Conservation (phyloP, 2,329 filamentous ascomycete species). For the Xylaria sp. region DNA sequence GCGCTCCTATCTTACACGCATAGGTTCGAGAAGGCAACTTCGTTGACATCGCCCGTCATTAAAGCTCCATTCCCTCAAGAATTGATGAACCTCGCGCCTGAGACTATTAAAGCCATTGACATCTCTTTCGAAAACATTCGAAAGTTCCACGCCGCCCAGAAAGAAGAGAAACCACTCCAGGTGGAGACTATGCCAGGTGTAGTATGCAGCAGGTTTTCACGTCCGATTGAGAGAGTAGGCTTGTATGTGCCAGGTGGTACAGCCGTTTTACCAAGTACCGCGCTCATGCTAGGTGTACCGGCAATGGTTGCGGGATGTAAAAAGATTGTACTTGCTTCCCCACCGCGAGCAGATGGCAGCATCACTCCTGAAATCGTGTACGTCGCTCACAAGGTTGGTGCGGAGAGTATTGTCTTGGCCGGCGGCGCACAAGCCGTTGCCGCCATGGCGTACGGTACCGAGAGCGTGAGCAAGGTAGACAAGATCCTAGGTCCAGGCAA, state of each 20-base stretch:
- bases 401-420: constrained; percentile 93
- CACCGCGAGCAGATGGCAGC: constrained; percentile 87
- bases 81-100: constrained; percentile 84
- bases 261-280: constrained; percentile 95
- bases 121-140: constrained; percentile 92
- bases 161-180: constrained; percentile 80
- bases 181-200: constrained; percentile 99
- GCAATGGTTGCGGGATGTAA: constrained; percentile 97
- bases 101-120: constrained; percentile 93
- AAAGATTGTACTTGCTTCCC: constrained; percentile 92
- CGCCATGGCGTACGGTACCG: constrained; percentile 96
- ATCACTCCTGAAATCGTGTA: constrained; percentile 98
- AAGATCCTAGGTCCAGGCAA: constrained; percentile 98
- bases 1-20: constrained; percentile 93
- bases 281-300: constrained; percentile 96
- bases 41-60: constrained; percentile 86
- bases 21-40: constrained; percentile 97
- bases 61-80: constrained; percentile 86
- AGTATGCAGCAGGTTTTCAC: constrained; percentile 89
- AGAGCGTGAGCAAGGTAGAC: constrained; percentile 94
- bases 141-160: constrained; percentile 92
- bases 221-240: constrained; percentile 95
- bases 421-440: constrained; percentile 96
- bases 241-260: constrained; percentile 96
- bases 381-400: constrained; percentile 94